Evolutionary conservation across 2,329 filamentous ascomycete genomes (phyloP), one percentile per base, ranked within the genome.

Genomic region (Colletotrichum sp.): DNA sequence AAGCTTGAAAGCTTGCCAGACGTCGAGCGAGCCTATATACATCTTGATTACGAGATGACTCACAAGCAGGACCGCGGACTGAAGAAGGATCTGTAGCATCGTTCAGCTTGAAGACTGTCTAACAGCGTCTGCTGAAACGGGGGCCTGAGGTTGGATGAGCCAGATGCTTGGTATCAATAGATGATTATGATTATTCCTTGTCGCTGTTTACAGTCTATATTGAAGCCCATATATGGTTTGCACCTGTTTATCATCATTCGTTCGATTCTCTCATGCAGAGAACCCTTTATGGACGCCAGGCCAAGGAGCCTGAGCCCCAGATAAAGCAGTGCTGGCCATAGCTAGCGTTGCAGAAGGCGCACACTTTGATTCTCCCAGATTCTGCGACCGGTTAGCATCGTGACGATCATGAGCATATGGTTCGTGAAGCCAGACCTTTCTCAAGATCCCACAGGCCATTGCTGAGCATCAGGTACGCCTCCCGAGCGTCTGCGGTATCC

Each of bases 21-120:
- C 83, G 93, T 99, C 19, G 97, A 99, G 89, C 89, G 96, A 76
- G 96, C 96, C 0, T 99, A 98, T 83, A 96, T 99, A 34, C 97
- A 99, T 84, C 96, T 98, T 27, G 96, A 99, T 84, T 99, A 97
- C 81, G 97, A 99, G 87, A 98, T 96, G 11, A 96, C 94, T 22
- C 96, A 99, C 85, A 96, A 97, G 84, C 96, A 96, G 0, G 96
- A 98, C 87, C 96, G 93, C 81, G 86, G 86, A 13, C 88, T 86
- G 76, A 92, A 92, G 86, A 93, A 93, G 85, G 90, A 92, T 77
- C 75, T 93, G 59, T 93, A 79, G 78, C 22, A 59, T 16, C 25
- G 25, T 49, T 16, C 59, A 13, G 55, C 15, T 59, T 29, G 55
- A 59, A 59, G 55, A 25, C n/a, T 52, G 44, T 22, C 44, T 22